These are phyloP conservation scores for Neurospora sublineolata DNA, from an alignment of 495 filamentous ascomycete species.

Conservation along the genomic window DNA sequence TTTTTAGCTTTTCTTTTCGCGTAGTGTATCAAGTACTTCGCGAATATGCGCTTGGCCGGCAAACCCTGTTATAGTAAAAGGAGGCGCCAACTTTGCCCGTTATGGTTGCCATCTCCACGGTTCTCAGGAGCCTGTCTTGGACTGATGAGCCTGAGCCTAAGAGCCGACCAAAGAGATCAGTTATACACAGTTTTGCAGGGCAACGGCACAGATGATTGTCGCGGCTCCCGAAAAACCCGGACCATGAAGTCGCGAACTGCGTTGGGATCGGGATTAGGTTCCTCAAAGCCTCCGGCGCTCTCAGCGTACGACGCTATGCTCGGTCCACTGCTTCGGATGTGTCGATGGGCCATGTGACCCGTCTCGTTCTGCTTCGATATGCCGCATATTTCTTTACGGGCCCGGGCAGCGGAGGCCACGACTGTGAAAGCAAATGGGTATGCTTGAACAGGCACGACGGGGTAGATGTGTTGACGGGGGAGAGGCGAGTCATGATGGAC, in stretches of 20 bases:
- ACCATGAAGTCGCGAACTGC: neutral
- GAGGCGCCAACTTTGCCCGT: neutral
- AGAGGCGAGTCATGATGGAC: neutral
- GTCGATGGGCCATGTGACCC: neutral
- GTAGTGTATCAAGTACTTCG: neutral
- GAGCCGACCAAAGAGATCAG: neutral
- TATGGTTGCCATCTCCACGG: neutral
- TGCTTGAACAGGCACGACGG: neutral
- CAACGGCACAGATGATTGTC: neutral
- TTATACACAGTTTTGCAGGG: neutral
- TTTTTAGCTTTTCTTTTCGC: neutral
- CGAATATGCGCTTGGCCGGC: neutral
- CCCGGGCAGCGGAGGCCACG: neutral
- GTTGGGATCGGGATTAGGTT: neutral
- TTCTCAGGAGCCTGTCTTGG: neutral
- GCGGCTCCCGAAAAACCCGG: neutral
- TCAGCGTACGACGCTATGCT: neutral
- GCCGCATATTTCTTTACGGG: neutral
- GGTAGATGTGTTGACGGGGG: neutral
- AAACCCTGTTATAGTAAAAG: neutral
- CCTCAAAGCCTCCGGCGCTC: neutral
- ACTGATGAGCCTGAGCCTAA: neutral
- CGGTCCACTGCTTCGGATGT: neutral
- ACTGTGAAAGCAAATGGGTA: neutral
- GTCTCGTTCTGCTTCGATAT: neutral